A percentile compares a stretch with the other conserved stretches of the same genome.
phyloP scores from a whole-genome alignment of 2,329 filamentous ascomycete genomes.

The Cladophialophora carrionii region DNA sequence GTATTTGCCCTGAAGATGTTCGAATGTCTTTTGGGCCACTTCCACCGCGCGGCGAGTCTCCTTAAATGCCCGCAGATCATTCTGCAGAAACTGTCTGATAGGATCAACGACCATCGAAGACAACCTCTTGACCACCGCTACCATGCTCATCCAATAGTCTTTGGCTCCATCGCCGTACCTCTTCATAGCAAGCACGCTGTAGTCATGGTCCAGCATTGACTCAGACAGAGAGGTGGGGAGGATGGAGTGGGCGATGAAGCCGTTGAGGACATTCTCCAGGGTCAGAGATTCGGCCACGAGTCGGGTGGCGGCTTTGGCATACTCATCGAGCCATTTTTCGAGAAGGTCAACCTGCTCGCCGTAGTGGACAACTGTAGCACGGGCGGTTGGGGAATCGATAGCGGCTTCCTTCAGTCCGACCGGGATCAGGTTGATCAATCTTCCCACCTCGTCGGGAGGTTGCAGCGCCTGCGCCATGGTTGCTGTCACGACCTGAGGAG shows the following conservation, averaged over 20 bases:
- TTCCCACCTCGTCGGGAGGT: slow-evolving; percentile 44
- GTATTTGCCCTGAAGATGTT: slow-evolving; percentile 79
- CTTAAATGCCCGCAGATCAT: slow-evolving; percentile 83
- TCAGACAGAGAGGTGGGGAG: slow-evolving; percentile 76
- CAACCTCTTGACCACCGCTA: slow-evolving; percentile 74
- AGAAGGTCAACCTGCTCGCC: slow-evolving; percentile 87
- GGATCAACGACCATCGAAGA: slow-evolving; percentile 80
- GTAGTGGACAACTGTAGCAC: slow-evolving; percentile 83
- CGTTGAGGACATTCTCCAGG: slow-evolving; percentile 78
- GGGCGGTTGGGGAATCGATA: slow-evolving; percentile 94
- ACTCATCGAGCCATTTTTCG: slow-evolving; percentile 86
- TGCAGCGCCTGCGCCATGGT: slow-evolving; percentile 24
- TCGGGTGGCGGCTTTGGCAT: slow-evolving; percentile 64
- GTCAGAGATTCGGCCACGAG: slow-evolving; percentile 68
- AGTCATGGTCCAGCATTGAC: slow-evolving; percentile 89
- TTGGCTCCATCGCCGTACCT: slow-evolving; percentile 81
- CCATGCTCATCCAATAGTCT: slow-evolving; percentile 81
- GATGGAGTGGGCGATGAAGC: slow-evolving; percentile 74
- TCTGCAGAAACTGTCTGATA: slow-evolving; percentile 73
- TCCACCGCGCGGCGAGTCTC: slow-evolving; percentile 78
- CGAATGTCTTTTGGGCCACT: slow-evolving; percentile 78
- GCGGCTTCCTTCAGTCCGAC: slow-evolving; percentile 92
- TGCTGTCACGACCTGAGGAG: neutral
- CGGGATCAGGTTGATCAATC: slow-evolving; percentile 59
- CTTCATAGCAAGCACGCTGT: slow-evolving; percentile 83